Conservation (phyloP, 352 stramenopile species). For the Pythium pectinolyticum region DNA sequence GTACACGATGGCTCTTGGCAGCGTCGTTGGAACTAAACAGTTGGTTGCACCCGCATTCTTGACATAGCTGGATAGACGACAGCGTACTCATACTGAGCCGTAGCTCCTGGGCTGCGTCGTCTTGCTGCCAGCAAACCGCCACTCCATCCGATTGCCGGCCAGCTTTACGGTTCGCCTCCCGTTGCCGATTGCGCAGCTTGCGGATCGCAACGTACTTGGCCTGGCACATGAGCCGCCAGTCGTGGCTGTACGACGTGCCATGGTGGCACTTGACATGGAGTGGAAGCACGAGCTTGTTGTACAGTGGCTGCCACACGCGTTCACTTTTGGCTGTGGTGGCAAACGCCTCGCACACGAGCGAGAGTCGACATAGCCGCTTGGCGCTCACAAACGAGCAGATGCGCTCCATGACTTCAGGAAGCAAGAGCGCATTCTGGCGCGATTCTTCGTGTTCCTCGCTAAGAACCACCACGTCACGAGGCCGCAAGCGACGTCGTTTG, state of each 20-base stretch:
- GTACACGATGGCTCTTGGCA: slow-evolving; percentile 6
- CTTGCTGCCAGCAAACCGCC: slow-evolving; percentile 16
- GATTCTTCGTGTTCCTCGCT: slow-evolving; percentile 39
- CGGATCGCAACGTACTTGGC: slow-evolving; percentile 20
- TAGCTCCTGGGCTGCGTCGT: slow-evolving; percentile 13
- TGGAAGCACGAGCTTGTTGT: slow-evolving; percentile 12
- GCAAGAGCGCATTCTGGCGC: slow-evolving; percentile 49
- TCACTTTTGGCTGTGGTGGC: slow-evolving; percentile 34
- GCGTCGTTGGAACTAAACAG: slow-evolving; percentile 9
- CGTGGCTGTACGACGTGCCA: slow-evolving; percentile 14
- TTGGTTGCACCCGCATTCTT: slow-evolving; percentile 25
- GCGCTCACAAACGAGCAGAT: slow-evolving; percentile 73
- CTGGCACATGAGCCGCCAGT: slow-evolving; percentile 23
- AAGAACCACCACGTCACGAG: slow-evolving; percentile 7
- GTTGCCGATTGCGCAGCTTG: slow-evolving; percentile 14
- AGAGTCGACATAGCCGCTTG: slow-evolving; percentile 63
- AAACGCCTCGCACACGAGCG: slow-evolving; percentile 52
- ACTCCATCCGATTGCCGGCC: not conserved
- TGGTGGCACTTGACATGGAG: slow-evolving; percentile 22
- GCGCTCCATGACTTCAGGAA: slow-evolving; percentile 65
- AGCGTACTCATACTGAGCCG: slow-evolving; percentile 12
- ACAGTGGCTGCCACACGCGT: slow-evolving; percentile 49
- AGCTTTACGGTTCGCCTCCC: not conserved
- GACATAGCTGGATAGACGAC: slow-evolving; percentile 8
- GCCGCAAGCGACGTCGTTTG: slow-evolving; percentile 12